Base-by-base conservation (phyloP, 1,139 yeast genomes). In the Lodderomyces oxycetoniae region DNA sequence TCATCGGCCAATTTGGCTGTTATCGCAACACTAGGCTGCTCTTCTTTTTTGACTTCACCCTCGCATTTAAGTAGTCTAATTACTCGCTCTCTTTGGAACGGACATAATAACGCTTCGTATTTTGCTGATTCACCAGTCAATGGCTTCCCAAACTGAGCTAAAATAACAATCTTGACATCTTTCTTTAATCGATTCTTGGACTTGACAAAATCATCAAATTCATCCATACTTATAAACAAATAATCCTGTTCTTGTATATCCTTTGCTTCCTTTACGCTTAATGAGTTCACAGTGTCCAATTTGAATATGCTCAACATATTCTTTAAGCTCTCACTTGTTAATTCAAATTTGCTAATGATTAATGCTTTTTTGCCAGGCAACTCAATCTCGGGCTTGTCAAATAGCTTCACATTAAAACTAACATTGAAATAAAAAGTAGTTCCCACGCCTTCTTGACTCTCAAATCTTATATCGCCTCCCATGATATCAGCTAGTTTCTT, bases 401-500 rank as follows among this genome's bases (percentile, higher is more conserved):
- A 49, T 47, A 30, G 41, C 30, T 28, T 29, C 2, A 60, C 67
- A 15, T 59, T 59, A 9, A 64, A 45, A 33, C 46, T 55, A 8
- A 56, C 48, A 10, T 59, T 55, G 40, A 76, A 71, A 43, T 56
- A 61, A 41, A 76, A 77, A 0, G 71, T 67, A 2, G 79, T 69
- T 0, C 83, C 82, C 21, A 55, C 53, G 2, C 75, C 75, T 44
- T 71, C 77, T 8, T 47, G 52, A 45, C 78, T 71, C 20, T 71
- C 74, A 47, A 74, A 74, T 3, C 70, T 60, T 23, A 77, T 58
- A 5, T 57, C 57, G 1, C 82, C 82, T 23, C 77, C 78, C 82
- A 77, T 76, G 23, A 74, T 50, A 36, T 74, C 79, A 1, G 76
- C 73, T 21, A 76, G 57, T 48, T 72, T 74, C 46, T 74, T 75